Conservation (phyloP, 306 rosid genomes). For the Ormosia semicastrata region DNA sequence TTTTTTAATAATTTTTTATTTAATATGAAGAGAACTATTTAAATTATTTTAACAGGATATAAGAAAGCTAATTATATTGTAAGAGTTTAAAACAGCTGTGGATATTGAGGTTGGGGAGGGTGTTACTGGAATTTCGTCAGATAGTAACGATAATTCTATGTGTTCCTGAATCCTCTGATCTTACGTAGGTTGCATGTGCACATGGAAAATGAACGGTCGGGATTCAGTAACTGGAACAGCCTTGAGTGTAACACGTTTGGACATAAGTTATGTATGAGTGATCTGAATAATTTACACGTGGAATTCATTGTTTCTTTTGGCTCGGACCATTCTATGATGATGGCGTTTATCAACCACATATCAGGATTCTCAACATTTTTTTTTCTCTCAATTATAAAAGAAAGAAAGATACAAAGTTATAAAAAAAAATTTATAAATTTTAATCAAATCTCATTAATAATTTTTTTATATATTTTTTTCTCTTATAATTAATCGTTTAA, state of each 20-base stretch:
- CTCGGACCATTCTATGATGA: background rate
- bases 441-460: too few species aligned
- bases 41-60: too few species aligned
- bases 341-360: background rate
- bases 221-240: background rate
- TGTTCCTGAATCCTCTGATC: background rate
- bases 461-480: too few species aligned
- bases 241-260: background rate
- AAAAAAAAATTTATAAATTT: too few species aligned
- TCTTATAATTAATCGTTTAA: too few species aligned
- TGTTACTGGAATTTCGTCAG: conserved; percentile 1
- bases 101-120: background rate
- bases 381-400: too few species aligned
- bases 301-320: background rate
- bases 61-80: too few species aligned
- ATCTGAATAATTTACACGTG: background rate
- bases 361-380: too few species aligned
- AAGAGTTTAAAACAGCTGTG: background rate
- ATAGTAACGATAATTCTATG: too few species aligned
- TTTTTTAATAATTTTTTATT: too few species aligned
- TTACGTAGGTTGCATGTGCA: background rate
- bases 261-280: background rate
- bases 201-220: background rate
- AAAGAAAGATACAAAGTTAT: too few species aligned
- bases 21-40: too few species aligned